Conservation (phyloP, 306 rosid genomes). For the Purshia tridentata region DNA sequence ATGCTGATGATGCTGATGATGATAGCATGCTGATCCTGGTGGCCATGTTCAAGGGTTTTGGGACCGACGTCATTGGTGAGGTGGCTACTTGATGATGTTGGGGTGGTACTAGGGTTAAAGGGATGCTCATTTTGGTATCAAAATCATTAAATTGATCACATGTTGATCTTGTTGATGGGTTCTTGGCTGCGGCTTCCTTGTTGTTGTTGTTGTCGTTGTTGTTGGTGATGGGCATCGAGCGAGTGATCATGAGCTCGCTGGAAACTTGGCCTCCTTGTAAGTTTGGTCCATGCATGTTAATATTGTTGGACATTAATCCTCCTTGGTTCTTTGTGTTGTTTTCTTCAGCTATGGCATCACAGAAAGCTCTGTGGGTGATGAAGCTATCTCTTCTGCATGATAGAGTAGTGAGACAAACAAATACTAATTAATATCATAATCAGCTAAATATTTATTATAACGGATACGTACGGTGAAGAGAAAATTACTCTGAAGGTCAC, state of each 20-base stretch:
- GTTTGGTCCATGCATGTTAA: conserved; percentile 22
- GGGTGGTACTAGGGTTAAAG: conserved; percentile 35
- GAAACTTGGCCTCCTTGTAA: conserved; percentile 36
- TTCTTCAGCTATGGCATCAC: conserved; percentile 81
- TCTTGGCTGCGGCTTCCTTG: conserved; percentile 16
- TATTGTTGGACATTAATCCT: conserved; percentile 22
- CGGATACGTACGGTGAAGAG: too few species aligned
- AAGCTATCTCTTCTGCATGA: conserved; percentile 83
- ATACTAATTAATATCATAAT: too few species aligned
- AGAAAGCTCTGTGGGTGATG: conserved; percentile 92
- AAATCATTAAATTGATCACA: conserved; percentile 32
- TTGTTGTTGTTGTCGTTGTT: not conserved
- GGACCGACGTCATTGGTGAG: conserved; percentile 30
- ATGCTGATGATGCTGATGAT: conserved; percentile 3
- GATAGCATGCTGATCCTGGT: conserved; percentile 6
- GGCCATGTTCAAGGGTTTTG: conserved; percentile 31
- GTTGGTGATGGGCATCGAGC: conserved; percentile 36
- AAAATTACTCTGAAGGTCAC: too few species aligned
- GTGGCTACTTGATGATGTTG: conserved; percentile 8
- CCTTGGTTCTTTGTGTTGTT: conserved; percentile 53
- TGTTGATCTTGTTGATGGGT: conserved; percentile 23
- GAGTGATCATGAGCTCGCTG: conserved; percentile 33
- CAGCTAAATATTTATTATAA: too few species aligned
- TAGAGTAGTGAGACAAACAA: not conserved
- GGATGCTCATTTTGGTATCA: conserved; percentile 24